Base-by-base conservation (phyloP, 23 red algal genomes). In the Gracilaria caudata region DNA sequence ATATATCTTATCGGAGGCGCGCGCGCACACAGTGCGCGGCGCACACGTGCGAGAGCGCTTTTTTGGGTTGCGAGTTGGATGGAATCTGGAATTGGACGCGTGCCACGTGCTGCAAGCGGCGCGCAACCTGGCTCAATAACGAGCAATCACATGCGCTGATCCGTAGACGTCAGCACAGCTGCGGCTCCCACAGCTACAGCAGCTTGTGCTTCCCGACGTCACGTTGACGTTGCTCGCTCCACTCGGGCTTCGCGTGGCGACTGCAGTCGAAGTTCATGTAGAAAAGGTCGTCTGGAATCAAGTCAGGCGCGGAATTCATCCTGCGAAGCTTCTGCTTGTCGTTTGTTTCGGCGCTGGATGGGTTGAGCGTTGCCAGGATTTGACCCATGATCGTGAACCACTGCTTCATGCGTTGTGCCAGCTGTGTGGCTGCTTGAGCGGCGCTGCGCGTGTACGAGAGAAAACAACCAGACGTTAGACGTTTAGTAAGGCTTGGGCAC, bases 211-310 rank as follows among this genome's bases (percentile, higher is more conserved):
- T 71, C 4, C 2, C 33, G 13, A 2, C 57, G 57, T 25, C 57
- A 12, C 57, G 23, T 12, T 2, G 23, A 12, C 57, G 57, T 23
- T 2, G 57, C 23, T 2, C 57, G 57, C 57, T 28, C 57, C 57
- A 60, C 57, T 28, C 7, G 23, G 57, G 57, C 57, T 60, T 60
- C 3, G 1, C 4, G 23, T 4, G 2, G 23, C 23, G 23, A 12
- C 57, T 71, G 60, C 81, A 85, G 60, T 85, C 81, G 64, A 85
- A 85, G 60, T 85, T 85, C 39, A 85, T 73, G 49, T 47, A 85
- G 45, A 85, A 85, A 17, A 85, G 47, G 45, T 85, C 81, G 45
- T 85, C 81, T 7, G 81, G 81, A 24, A 85, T 85, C 1, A 85
- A 20, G 58, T 85, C 81, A 3, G 81, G 81, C 39, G 81, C 81